A percentile compares a stretch with the other conserved stretches of the same genome.
phyloP scores from a whole-genome alignment of 345 rosid species.

The Citrus maxima region DNA sequence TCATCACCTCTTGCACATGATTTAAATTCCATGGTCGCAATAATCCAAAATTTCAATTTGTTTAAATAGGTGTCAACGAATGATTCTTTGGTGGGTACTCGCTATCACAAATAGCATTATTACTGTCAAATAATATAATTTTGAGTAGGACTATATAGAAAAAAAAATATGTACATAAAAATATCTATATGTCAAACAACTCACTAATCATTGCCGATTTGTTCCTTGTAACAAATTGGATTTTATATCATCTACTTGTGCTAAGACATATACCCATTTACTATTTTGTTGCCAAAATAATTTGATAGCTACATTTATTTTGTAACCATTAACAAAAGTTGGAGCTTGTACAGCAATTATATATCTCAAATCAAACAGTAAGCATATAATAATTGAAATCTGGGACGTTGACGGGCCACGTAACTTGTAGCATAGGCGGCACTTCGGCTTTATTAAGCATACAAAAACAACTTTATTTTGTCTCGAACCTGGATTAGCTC shows the following conservation, averaged over 20 bases:
- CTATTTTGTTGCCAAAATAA: neutral
- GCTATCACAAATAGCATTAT: neutral
- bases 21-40: neutral
- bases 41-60: neutral
- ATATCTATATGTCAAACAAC: neutral
- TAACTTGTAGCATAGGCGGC: neutral
- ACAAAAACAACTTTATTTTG: neutral
- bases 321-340: neutral
- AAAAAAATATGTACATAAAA: neutral
- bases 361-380: neutral
- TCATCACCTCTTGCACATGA: neutral
- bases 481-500: neutral
- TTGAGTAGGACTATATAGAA: neutral
- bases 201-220: slow-evolving; percentile 34
- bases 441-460: neutral
- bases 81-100: slow-evolving; percentile 23
- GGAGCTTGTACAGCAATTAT: neutral
- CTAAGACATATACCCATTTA: slow-evolving; percentile 4
- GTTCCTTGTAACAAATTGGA: slow-evolving; percentile 22
- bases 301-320: slow-evolving; percentile 2
- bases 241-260: slow-evolving; percentile 17
- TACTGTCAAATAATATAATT: neutral
- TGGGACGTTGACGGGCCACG: neutral
- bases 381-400: neutral
- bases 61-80: neutral